Conservation (phyloP, 352 stramenopile species). For the Globisporangium nodosum region DNA sequence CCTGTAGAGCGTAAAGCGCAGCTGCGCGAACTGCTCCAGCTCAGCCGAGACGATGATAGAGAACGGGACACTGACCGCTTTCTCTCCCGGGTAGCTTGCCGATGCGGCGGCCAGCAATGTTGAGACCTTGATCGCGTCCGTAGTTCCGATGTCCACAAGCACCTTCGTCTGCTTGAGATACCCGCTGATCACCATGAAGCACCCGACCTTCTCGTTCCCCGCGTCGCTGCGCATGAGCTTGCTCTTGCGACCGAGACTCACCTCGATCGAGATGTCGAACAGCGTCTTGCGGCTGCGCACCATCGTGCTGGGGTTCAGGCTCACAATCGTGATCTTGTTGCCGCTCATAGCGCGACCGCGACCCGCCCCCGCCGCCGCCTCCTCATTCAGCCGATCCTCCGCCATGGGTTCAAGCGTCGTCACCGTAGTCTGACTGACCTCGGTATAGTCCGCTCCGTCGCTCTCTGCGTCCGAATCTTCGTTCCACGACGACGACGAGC, state of each 20-base stretch:
- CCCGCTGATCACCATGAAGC: conserved; percentile 49
- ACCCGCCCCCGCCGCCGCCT: not conserved
- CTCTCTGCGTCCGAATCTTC: conserved; percentile 21
- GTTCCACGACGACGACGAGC: conserved; percentile 20
- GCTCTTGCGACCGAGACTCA: conserved; percentile 42
- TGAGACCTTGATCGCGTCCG: conserved; percentile 55
- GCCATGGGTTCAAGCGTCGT: conserved; percentile 16
- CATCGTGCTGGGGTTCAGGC: conserved; percentile 11
- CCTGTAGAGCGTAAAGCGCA: conserved; percentile 64
- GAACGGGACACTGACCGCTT: conserved; percentile 42
- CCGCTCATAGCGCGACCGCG: not conserved
- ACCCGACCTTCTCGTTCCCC: conserved; percentile 36
- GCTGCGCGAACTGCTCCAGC: conserved; percentile 51
- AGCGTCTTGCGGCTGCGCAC: conserved; percentile 4
- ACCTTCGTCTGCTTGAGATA: conserved; percentile 34
- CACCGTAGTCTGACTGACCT: conserved; percentile 6
- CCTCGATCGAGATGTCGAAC: conserved; percentile 55
- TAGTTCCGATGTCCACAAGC: conserved; percentile 50
- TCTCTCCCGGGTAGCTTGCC: conserved; percentile 7
- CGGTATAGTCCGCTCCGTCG: conserved; percentile 5
- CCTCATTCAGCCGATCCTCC: conserved; percentile 7
- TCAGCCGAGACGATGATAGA: conserved; percentile 48
- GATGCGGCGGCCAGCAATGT: conserved; percentile 29
- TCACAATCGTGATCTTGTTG: conserved; percentile 19
- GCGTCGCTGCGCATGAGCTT: conserved; percentile 43